Evolutionary conservation across 1,284 basidiomycete species (phyloP).

Genomic region (Apiotrichum veenhuisii): DNA sequence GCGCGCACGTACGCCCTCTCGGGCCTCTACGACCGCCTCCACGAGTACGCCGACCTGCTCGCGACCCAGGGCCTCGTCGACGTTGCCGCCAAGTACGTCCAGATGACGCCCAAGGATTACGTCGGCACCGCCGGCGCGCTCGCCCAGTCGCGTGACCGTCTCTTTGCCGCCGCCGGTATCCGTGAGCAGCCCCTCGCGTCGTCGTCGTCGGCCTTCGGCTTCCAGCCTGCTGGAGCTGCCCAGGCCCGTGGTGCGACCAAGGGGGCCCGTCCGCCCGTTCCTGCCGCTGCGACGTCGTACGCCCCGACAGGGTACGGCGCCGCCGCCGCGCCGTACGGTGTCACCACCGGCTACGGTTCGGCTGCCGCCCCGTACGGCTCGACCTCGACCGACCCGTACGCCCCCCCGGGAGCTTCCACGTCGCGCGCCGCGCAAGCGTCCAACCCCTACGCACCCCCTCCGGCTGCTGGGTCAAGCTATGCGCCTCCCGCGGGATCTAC

Average conservation of each 20-base stretch:
- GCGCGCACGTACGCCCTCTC: slow-evolving; percentile 77
- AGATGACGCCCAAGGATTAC: slow-evolving; percentile 77
- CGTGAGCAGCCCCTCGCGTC: slow-evolving; percentile 10
- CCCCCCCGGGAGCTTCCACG: too few species aligned
- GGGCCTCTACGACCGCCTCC: slow-evolving; percentile 83
- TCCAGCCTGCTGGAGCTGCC: slow-evolving; percentile 11
- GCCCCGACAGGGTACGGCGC: slow-evolving; percentile 6
- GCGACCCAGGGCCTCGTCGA: slow-evolving; percentile 83
- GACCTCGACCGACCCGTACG: not conserved
- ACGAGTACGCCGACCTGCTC: slow-evolving; percentile 91
- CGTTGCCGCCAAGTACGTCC: slow-evolving; percentile 75
- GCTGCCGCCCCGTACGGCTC: slow-evolving; percentile 1
- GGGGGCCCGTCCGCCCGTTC: slow-evolving; percentile 9
- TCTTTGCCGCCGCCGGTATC: slow-evolving; percentile 35
- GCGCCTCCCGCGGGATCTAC: slow-evolving; percentile 11
- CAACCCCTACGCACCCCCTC: slow-evolving; percentile 28
- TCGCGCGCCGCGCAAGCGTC: too few species aligned
- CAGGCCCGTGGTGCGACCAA: slow-evolving; percentile 3
- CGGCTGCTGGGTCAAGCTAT: slow-evolving; percentile 16
- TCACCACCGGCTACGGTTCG: not conserved
- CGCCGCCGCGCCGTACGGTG: slow-evolving; percentile 6
- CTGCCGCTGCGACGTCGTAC: slow-evolving; percentile 14
- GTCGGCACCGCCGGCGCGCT: slow-evolving; percentile 59
- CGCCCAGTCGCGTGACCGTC: slow-evolving; percentile 58
- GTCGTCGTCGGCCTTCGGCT: slow-evolving; percentile 9